Percentiles rank a stretch among this genome's conserved stretches.
Evolutionary conservation across 2,329 filamentous ascomycete genomes (phyloP).

Genomic region (Penicillium crustosum): DNA sequence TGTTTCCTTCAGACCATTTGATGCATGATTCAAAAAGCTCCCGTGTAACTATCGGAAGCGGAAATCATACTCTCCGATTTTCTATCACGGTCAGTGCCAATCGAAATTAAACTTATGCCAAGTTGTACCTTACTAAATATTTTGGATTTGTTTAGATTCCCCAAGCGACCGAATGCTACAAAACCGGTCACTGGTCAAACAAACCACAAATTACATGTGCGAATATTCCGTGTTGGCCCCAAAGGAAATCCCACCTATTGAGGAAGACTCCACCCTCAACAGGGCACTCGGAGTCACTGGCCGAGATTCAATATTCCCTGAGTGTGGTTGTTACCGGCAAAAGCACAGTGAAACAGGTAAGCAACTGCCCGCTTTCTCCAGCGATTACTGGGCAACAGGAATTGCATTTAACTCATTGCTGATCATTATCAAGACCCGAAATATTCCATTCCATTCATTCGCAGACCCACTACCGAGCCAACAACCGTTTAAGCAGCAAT

Average conservation of each 20-base stretch:
- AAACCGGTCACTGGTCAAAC: background rate
- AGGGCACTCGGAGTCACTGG: background rate
- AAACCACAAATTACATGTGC: background rate
- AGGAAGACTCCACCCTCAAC: slow-evolving; percentile 1
- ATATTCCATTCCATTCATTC: background rate
- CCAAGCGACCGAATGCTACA: slow-evolving; percentile 2
- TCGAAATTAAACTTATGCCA: background rate
- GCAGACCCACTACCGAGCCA: background rate
- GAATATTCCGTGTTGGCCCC: background rate
- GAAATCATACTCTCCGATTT: background rate
- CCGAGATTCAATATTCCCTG: background rate
- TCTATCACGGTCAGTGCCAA: background rate
- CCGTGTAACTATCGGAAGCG: slow-evolving; percentile 6
- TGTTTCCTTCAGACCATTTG: slow-evolving; percentile 2
- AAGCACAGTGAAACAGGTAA: background rate
- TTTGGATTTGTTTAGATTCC: background rate
- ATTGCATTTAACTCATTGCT: background rate
- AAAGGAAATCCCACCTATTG: background rate
- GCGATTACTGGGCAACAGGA: background rate
- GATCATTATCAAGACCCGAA: background rate
- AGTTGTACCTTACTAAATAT: background rate
- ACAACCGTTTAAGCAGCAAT: background rate
- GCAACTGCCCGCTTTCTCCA: background rate
- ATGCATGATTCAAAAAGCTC: background rate
- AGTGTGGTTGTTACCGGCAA: background rate